Evolutionary conservation across 129 eudicot genomes (phyloP).

Genomic region (Solidago caesia): DNA sequence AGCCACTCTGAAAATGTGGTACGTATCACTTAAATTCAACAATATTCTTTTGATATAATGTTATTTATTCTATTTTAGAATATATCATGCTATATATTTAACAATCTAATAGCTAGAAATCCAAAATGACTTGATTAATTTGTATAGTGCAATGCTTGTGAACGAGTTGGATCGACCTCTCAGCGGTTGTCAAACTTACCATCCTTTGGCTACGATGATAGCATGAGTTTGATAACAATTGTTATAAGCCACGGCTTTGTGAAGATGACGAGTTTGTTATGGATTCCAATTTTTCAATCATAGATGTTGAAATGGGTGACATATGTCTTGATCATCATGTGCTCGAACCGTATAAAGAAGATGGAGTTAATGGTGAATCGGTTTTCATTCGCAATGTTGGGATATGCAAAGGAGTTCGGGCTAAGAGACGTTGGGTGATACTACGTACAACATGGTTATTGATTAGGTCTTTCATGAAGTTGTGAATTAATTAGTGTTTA

Average conservation of each 20-base stretch:
- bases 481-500: not conserved
- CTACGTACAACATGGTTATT: constrained; percentile 9
- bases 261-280: not conserved
- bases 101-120: no score
- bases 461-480: constrained; percentile 17
- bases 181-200: not conserved
- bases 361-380: not conserved
- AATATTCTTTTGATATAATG: no score
- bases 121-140: not conserved
- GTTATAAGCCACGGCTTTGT: constrained; percentile 16
- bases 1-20: constrained; percentile 16
- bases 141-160: constrained; percentile 8
- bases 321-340: not conserved
- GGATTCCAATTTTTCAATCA: not conserved
- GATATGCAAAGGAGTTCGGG: not conserved
- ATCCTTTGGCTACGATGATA: not conserved
- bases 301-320: not conserved
- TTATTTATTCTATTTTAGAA: no score
- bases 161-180: constrained; percentile 12
- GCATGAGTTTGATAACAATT: constrained; percentile 3
- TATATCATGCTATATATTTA: not conserved
- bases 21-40: not conserved
- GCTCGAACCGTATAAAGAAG: not conserved
- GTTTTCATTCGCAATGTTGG: not conserved
- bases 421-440: constrained; percentile 24